Evolutionary conservation across 1,284 basidiomycete species (phyloP).

Genomic region (Ceratobasidium sp.): DNA sequence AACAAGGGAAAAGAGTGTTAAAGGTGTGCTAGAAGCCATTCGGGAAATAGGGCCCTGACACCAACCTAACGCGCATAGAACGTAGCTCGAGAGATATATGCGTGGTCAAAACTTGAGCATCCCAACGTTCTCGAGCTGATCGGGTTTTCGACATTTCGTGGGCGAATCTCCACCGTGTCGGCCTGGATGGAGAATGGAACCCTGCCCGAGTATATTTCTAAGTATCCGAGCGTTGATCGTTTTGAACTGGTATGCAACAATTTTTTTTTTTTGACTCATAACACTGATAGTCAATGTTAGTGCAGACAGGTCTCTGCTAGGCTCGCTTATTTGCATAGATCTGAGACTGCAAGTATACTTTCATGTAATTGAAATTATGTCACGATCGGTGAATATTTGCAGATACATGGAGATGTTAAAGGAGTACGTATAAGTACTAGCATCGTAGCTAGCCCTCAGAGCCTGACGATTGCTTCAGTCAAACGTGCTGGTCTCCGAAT

Average conservation of each 20-base stretch:
- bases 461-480: too few species aligned
- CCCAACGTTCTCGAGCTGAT: conserved; percentile 1
- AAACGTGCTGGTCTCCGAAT: not conserved
- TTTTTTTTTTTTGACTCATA: too few species aligned
- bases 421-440: not conserved
- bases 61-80: not conserved
- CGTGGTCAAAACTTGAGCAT: conserved; percentile 29
- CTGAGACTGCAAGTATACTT: not conserved
- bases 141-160: conserved; percentile 1
- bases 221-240: not conserved
- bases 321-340: not conserved
- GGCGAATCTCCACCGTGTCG: conserved; percentile 5
- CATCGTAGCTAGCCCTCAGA: too few species aligned
- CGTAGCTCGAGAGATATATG: conserved; percentile 28
- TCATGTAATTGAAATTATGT: not conserved
- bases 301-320: not conserved
- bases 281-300: not conserved
- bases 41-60: not conserved
- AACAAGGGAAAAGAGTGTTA: not conserved
- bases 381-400: not conserved
- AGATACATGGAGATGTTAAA: conserved; percentile 17
- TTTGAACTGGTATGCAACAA: conserved; percentile 18
- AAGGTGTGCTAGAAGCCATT: not conserved
- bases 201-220: not conserved
- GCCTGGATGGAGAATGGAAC: conserved; percentile 25